Conservation (phyloP, 129 eudicot genomes). For the Lactuca saligna region DNA sequence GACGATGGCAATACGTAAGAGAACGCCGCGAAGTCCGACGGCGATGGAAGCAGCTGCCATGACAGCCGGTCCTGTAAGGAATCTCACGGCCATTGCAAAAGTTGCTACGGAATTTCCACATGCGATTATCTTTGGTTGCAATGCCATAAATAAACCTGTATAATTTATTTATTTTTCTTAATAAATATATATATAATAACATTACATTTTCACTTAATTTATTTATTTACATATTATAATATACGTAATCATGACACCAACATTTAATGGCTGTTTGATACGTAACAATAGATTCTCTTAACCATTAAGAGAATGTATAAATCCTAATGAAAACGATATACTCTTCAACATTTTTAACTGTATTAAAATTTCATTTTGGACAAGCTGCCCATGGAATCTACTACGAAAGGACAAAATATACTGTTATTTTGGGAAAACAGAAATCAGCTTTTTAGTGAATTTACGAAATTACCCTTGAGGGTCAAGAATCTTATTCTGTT, state of each 20-base stretch:
- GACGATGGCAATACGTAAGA: slow-evolving; percentile 77
- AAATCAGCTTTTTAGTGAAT: neutral
- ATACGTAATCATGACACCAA: no score
- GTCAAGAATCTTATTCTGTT: neutral
- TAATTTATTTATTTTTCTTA: no score
- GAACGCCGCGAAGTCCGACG: slow-evolving; percentile 84
- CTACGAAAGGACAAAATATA: no score
- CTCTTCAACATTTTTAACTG: neutral
- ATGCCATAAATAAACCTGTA: slow-evolving; percentile 91
- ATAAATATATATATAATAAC: no score
- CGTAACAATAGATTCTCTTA: no score
- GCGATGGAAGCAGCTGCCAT: slow-evolving; percentile 85
- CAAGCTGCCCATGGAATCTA: neutral
- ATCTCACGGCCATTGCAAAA: slow-evolving; percentile 88
- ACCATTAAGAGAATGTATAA: no score
- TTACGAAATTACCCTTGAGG: slow-evolving; percentile 11
- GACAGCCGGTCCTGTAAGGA: slow-evolving; percentile 92
- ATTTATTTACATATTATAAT: no score
- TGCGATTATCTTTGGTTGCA: slow-evolving; percentile 94
- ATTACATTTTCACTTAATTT: no score
- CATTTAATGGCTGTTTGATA: no score
- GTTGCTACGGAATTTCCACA: slow-evolving; percentile 87
- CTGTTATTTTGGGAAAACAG: neutral
- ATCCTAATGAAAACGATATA: no score
- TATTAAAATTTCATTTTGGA: neutral